Evolutionary conservation across 2,329 filamentous ascomycete genomes (phyloP).

Genomic region (Bretziella fagacearum): DNA sequence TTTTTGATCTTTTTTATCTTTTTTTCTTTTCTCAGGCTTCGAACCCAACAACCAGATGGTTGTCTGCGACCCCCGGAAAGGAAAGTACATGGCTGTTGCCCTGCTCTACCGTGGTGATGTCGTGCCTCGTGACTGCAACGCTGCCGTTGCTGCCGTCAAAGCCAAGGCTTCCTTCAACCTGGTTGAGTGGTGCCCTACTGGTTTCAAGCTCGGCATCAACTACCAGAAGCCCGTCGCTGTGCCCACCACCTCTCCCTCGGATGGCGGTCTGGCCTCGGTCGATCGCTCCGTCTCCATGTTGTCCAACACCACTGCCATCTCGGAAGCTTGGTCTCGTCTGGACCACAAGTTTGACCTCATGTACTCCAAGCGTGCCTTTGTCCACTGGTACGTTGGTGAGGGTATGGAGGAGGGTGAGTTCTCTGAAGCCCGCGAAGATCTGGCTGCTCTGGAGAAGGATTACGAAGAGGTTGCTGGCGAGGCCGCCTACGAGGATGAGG

Average conservation of each 20-base stretch:
- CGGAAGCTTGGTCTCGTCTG: constrained; percentile 55
- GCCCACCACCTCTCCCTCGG: constrained; percentile 32
- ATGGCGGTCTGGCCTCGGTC: constrained; percentile 43
- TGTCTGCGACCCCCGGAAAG: constrained; percentile 55
- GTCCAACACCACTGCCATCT: constrained; percentile 59
- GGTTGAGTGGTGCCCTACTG: constrained; percentile 59
- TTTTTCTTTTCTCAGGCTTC: constrained; percentile 37
- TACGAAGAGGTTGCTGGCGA: constrained; percentile 73
- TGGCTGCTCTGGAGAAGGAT: constrained; percentile 71
- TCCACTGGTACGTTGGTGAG: constrained; percentile 71
- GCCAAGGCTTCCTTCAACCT: constrained; percentile 57
- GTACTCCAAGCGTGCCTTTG: constrained; percentile 63
- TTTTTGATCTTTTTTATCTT: neutral
- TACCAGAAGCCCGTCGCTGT: constrained; percentile 50
- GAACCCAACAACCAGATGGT: constrained; percentile 70
- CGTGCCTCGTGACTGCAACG: constrained; percentile 51
- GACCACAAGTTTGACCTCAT: constrained; percentile 64
- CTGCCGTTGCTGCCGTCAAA: constrained; percentile 50
- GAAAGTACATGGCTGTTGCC: constrained; percentile 61
- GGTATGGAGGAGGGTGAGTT: constrained; percentile 90
- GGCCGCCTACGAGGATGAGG: constrained; percentile 46
- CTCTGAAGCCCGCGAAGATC: constrained; percentile 70
- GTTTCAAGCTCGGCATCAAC: constrained; percentile 63
- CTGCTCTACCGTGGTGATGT: constrained; percentile 57
- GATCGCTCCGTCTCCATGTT: constrained; percentile 52